Evolutionary conservation across 768 basidiomycete genomes (phyloP), one percentile per base, ranked within the genome.

Genomic region (Russula griseocarnosa): DNA sequence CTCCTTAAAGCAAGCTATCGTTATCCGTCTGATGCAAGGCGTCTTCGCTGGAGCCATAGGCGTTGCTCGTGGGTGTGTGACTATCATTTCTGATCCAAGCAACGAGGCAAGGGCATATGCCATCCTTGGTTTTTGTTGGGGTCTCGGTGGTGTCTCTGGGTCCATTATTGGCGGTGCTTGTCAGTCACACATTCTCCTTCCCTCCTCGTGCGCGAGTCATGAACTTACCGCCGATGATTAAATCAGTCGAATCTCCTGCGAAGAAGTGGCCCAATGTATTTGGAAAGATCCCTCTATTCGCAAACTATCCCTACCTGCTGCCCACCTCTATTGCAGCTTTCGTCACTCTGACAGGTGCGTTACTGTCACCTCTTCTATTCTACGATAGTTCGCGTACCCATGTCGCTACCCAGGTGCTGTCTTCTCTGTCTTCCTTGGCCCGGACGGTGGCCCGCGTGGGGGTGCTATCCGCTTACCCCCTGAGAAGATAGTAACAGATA

Each of bases 101-200:
- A 99, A 99, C 74, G 95, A 98, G 75, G 90, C 90, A 28, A 82
- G 93, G 69, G 97, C 96, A 26, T 98, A 98, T 74, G 92, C 94
- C 52, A 90, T 95, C 62, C 79, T 98, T 53, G 95, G 90, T 13
- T 97, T 96, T 74, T 92, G 87, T 69, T 97, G 96, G 97, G 95
- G 94, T 65, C 83, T 98, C 67, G 97, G 96, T 65, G 97, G 95
- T 83, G 92, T 94, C 14, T 83, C 87, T 52, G 93, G 93, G 50
- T 89, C 90, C 52, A 88, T 94, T 58, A 81, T 95, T 34, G 94
- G 92, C 66, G 91, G 91, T 69, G 77, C 85, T 69, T 87, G 92
- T 92, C 67, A 74, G 90, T 79, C 24, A 3, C 46, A 18, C 9
- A 62, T 34, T 60, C 47, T 3, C 51, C 24, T 10, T 42, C 44